Evolutionary conservation across 2,329 filamentous ascomycete genomes (phyloP).

Genomic region (Emmonsiellopsis sp.): DNA sequence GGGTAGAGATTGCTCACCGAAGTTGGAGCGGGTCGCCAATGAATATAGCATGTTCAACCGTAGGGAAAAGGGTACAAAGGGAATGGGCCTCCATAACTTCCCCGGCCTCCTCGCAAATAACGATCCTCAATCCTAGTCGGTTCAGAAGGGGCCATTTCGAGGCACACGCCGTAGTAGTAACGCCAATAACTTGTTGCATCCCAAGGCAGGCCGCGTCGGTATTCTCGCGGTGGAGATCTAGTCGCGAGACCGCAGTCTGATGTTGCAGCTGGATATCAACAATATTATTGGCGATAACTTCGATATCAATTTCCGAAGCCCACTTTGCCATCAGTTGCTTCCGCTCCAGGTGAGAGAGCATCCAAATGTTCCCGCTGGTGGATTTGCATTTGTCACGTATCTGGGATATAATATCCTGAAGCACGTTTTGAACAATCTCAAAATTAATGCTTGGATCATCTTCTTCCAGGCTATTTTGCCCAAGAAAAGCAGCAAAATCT

Average conservation of each 20-base stretch:
- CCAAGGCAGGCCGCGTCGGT: conserved; percentile 16
- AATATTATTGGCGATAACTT: conserved; percentile 10
- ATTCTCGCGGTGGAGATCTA: conserved; percentile 2
- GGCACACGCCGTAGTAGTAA: conserved; percentile 24
- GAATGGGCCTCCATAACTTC: conserved; percentile 58
- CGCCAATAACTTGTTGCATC: conserved; percentile 18
- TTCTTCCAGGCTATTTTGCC: not conserved
- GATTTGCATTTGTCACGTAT: not conserved
- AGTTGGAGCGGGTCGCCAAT: conserved; percentile 30
- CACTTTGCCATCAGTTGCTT: conserved; percentile 10
- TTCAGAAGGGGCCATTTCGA: conserved; percentile 32
- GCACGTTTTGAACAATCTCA: not conserved
- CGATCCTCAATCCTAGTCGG: conserved; percentile 23
- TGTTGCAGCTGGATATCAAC: conserved; percentile 16
- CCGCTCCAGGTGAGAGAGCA: conserved; percentile 10
- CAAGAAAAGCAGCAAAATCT: conserved; percentile 1
- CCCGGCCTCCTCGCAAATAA: conserved; percentile 60
- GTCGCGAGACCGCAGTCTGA: conserved; percentile 8
- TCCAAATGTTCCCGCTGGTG: conserved; percentile 11
- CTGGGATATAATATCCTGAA: not conserved
- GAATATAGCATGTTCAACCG: conserved; percentile 31
- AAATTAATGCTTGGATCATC: not conserved
- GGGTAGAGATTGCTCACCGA: conserved; percentile 44
- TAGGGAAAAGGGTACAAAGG: conserved; percentile 29
- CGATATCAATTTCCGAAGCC: conserved; percentile 11